Evolutionary conservation across 345 rosid species (phyloP).

Genomic region (Boechera divaricarpa): DNA sequence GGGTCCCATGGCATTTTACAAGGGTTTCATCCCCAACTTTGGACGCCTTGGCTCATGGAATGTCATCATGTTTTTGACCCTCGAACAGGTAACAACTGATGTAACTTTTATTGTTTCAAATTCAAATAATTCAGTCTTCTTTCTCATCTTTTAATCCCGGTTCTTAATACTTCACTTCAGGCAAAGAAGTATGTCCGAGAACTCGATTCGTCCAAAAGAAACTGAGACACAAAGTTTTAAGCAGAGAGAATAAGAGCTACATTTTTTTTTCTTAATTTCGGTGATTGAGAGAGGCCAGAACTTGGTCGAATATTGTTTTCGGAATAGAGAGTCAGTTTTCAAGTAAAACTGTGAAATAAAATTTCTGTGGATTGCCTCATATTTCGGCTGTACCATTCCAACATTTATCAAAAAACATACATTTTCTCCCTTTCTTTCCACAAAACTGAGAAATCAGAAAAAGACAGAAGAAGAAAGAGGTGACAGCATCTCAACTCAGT

Average conservation of each 20-base stretch:
- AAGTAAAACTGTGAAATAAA: slow-evolving; percentile 38
- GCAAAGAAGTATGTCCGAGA: slow-evolving; percentile 48
- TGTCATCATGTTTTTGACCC: slow-evolving; percentile 93
- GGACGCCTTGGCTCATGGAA: slow-evolving; percentile 99
- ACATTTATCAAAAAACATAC: slow-evolving; percentile 17
- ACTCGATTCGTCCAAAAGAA: slow-evolving; percentile 38
- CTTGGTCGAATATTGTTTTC: slow-evolving; percentile 30
- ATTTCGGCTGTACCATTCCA: slow-evolving; percentile 34
- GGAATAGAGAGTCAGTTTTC: slow-evolving; percentile 17
- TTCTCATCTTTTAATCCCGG: not conserved
- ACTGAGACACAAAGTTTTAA: slow-evolving; percentile 23
- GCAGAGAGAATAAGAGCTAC: slow-evolving; percentile 39
- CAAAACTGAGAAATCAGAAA: slow-evolving; percentile 23
- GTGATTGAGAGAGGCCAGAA: slow-evolving; percentile 35
- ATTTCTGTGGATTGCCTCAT: slow-evolving; percentile 27
- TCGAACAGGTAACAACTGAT: slow-evolving; percentile 75
- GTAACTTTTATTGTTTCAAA: not conserved
- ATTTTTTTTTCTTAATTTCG: slow-evolving; percentile 29
- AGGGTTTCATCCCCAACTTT: slow-evolving; percentile 94
- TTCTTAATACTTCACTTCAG: slow-evolving; percentile 29
- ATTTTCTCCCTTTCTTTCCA: slow-evolving; percentile 4
- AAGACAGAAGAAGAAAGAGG: not conserved
- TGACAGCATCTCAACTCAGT: slow-evolving; percentile 52
- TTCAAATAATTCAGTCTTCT: slow-evolving; percentile 1
- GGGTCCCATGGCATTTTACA: slow-evolving; percentile 91